These are phyloP conservation scores for Exophiala xenobiotica DNA, from an alignment of 2,329 filamentous ascomycete species.

Conservation along the genomic window DNA sequence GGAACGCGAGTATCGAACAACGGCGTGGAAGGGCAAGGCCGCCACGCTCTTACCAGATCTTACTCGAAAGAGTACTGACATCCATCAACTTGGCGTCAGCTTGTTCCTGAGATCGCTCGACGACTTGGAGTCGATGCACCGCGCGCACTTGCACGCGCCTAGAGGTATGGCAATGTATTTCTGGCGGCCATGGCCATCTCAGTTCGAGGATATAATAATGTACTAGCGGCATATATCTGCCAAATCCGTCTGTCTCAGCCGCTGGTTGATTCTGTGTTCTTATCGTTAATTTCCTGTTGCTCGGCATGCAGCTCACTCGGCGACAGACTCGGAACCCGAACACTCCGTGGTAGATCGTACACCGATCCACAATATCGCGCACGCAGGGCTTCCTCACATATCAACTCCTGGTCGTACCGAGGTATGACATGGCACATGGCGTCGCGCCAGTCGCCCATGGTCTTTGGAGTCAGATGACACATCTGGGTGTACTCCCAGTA, in stretches of 20 bases:
- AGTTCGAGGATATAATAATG: no score
- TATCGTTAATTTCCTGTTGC: slow-evolving; percentile 27
- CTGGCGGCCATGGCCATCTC: no score
- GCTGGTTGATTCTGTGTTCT: slow-evolving; percentile 30
- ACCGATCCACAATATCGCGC: slow-evolving; percentile 24
- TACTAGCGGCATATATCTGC: no score
- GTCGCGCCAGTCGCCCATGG: slow-evolving; percentile 28
- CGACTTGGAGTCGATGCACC: no score
- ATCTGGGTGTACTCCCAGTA: slow-evolving; percentile 36
- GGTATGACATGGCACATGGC: slow-evolving; percentile 27
- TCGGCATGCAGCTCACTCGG: slow-evolving; percentile 22
- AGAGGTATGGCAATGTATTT: no score
- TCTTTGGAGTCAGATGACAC: slow-evolving; percentile 26
- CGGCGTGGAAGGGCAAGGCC: no score
- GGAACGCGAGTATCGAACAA: no score
- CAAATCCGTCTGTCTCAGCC: slow-evolving; percentile 17
- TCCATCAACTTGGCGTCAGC: no score
- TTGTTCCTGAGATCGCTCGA: no score
- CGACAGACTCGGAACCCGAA: slow-evolving; percentile 25
- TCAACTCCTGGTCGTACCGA: slow-evolving; percentile 28
- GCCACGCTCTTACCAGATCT: no score
- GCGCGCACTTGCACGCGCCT: no score
- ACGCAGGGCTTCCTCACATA: slow-evolving; percentile 26
- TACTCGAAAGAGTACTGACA: no score
- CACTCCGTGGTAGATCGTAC: slow-evolving; percentile 27